Evolutionary conservation across 495 filamentous ascomycete genomes (phyloP).

Genomic region (Hyaloscypha variabilis): DNA sequence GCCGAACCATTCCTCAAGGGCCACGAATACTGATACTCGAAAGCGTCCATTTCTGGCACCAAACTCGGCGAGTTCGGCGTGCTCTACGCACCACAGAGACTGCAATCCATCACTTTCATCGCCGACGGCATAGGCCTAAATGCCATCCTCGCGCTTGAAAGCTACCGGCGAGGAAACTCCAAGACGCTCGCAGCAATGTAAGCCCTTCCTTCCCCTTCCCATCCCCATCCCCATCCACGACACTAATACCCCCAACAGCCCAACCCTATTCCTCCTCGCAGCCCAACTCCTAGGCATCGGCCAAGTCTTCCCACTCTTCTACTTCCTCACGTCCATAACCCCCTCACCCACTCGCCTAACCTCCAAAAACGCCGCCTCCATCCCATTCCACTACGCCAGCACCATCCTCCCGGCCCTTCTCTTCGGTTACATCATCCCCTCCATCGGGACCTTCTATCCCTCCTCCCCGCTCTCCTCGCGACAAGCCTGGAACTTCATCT

Average conservation of each 20-base stretch:
- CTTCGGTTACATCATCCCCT: constrained; percentile 37
- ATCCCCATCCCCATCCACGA: not conserved
- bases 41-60: too few relatives aligned
- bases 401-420: constrained; percentile 38
- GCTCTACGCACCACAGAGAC: not conserved
- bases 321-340: constrained; percentile 34
- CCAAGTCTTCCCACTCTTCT: constrained; percentile 41
- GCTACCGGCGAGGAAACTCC: constrained; percentile 17
- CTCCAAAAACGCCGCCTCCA: constrained; percentile 34
- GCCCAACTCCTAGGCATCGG: constrained; percentile 39
- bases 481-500: constrained; percentile 34
- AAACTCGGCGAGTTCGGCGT: too few relatives aligned
- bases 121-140: constrained; percentile 15
- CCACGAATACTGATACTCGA: too few relatives aligned
- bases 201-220: not conserved
- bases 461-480: constrained; percentile 29
- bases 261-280: constrained; percentile 32
- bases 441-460: constrained; percentile 30
- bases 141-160: constrained; percentile 19
- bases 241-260: constrained; percentile 19
- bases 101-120: constrained; percentile 18
- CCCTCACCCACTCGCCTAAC: constrained; percentile 29
- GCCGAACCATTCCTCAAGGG: too few relatives aligned
- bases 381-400: constrained; percentile 31
- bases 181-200: constrained; percentile 11